Evolutionary conservation across 768 basidiomycete genomes (phyloP), one percentile per base, ranked within the genome.

Genomic region (Xerocomus spinulosus): DNA sequence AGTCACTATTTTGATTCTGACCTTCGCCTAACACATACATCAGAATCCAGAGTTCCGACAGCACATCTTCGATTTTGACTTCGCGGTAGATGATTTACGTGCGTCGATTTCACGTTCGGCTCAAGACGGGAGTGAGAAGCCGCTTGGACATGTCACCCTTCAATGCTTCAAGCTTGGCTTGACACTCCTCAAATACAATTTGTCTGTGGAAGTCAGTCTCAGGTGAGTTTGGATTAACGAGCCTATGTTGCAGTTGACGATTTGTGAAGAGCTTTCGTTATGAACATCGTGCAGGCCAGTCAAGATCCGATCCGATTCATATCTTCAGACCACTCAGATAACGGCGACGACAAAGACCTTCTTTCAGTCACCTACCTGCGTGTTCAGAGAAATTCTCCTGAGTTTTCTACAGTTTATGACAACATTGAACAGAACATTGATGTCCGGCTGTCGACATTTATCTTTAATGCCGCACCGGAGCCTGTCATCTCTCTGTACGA

Each of bases 401-500:
- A 95, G 57, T 97, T 87, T 67, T 67, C 77, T 53, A 79, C 82
- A 2, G 68, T 81, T 4, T 85, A 87, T 66, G 91, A 92, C 52
- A 84, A 87, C 20, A 81, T 93, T 39, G 88, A 95, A 58, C 94
- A 96, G 67, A 87, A 72, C 49, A 80, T 98, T 48, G 86, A 92
- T 58, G 80, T 92, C 54, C 82, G 81, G 56, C 73, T 98, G 32
- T 94, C 95, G 4, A 96, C 95, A 0, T 83, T 99, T 63, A 78
- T 94, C 44, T 84, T 98, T 67, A 81, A 82, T 47, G 83, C 87
- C 3, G 86, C 87, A 8, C 93, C 96, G 0, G 91, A 92, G 60
- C 93, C 95, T 12, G 84, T 97, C 35, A 71, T 99, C 30, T 77
- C 86, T 2, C 68, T 97, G 18, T 98, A 97, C 68, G 93, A 98